Evolutionary conservation across 1,284 basidiomycete genomes (phyloP), one percentile per base, ranked within the genome.

Genomic region (Austropuccinia psidii): DNA sequence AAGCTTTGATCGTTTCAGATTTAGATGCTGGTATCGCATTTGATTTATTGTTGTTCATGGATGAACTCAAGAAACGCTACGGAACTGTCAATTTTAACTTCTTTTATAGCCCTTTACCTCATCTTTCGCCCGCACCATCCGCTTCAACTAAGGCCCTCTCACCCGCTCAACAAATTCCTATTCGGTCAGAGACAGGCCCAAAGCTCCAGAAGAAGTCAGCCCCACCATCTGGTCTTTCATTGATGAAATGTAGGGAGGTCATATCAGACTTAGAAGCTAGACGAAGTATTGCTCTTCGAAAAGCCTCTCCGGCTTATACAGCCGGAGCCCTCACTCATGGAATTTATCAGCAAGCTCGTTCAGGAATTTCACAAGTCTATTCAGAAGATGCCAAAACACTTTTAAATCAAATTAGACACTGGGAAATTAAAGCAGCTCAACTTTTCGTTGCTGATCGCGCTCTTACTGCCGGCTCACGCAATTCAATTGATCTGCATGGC

Each of bases 401-500:
- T 5, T 11, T 19, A 39, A 2, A 27, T 0, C 27, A 54, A 49
- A 47, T 58, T 35, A 60, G 62, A 21, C 41, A 54, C 7, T 73
- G 69, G 69, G 69, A 73, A 19, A 35, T 62, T 13, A 19, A 64
- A 21, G 43, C 58, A 0, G 69, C 55, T 1, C 8, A 39, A 1
- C 8, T 24, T 5, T 41, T 45, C 6, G 49, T 73, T 15, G 1
- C 13, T 8, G 35, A 24, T 27, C 65, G 37, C 13, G 45, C 37
- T 24, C 5, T 11, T 41, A 21, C 21, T 39, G n/a, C 43, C 1
- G 66, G 57, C 4, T 74, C 74, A 0, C 70, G 62, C 49, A 76
- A 78, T 49, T 73, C 74, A 0, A 79, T 81, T 49, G 80, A 81
- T 50, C 75, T 81, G 27, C 80, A 81, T 61, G 77, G 78, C 8